Percentiles rank a stretch among this genome's conserved stretches.
phyloP scores from a whole-genome alignment of 805 yeast species.

The Myxozyma sirexii region DNA sequence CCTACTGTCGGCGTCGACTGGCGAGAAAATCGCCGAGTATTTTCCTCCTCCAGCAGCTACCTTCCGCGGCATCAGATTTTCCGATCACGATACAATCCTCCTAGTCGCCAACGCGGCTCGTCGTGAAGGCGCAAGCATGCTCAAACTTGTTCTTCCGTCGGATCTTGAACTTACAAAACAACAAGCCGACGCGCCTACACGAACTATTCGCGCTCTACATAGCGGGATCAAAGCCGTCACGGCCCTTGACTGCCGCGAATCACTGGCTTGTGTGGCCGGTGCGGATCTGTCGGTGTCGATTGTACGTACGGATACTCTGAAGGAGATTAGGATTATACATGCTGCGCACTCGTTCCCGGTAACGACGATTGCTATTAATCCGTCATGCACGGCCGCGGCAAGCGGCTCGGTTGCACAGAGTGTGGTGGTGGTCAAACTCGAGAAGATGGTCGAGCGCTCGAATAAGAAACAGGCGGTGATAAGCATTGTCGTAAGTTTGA shows the following conservation, averaged over 20 bases:
- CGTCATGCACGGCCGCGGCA: constrained; percentile 66
- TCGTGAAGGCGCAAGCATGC: constrained; percentile 25
- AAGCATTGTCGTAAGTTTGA: constrained; percentile 14
- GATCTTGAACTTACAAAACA: constrained; percentile 20
- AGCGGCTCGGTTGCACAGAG: constrained; percentile 78
- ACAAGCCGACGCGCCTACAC: constrained; percentile 18
- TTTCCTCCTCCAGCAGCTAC: constrained; percentile 24
- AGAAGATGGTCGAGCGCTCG: constrained; percentile 18
- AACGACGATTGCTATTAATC: constrained; percentile 70
- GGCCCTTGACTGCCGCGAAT: constrained; percentile 53
- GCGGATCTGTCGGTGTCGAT: constrained; percentile 68
- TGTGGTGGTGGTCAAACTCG: constrained; percentile 64
- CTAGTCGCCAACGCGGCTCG: constrained; percentile 25
- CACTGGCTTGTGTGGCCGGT: constrained; percentile 59
- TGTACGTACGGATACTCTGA: constrained; percentile 56
- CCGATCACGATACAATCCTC: constrained; percentile 9
- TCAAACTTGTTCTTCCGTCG: constrained; percentile 21
- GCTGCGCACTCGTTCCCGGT: constrained; percentile 78
- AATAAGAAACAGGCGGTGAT: constrained; percentile 1
- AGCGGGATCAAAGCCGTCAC: constrained; percentile 45
- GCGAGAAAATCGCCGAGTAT: constrained; percentile 39
- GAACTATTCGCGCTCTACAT: constrained; percentile 21
- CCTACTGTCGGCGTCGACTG: constrained; percentile 54
- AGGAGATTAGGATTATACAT: constrained; percentile 52
- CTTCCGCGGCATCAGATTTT: constrained; percentile 28